Evolutionary conservation across 1,284 basidiomycete species (phyloP), one percentile per base, ranked within the genome.

Genomic region (Melampsora americana): DNA sequence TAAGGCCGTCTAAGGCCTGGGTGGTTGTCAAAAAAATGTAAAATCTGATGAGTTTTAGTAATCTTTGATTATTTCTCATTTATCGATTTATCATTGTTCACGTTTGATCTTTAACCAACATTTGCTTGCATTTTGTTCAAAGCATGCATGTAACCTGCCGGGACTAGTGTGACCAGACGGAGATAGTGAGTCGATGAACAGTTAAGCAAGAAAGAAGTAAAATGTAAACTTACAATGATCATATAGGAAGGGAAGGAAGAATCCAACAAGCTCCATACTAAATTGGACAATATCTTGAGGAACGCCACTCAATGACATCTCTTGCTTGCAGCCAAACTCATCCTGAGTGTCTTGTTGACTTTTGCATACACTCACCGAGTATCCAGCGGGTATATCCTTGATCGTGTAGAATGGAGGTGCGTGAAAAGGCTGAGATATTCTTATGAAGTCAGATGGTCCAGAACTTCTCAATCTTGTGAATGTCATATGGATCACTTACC

Each of bases 201-300:
- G n/a, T n/a, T n/a, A n/a, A n/a, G n/a, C n/a, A n/a, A n/a, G n/a
- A n/a, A n/a, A n/a, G n/a, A n/a, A n/a, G n/a, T n/a, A n/a, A n/a
- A n/a, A n/a, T n/a, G n/a, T 61, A 50, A 56, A 66, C 71, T 65
- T 39, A 73, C 71, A 73, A 35, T 73, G 71, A 64, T 73, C 71
- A 39, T 73, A 62, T 42, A 73, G 26, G 62, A 65, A 20, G 14
- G 71, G 71, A 4, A 73, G 30, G 11, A 73, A 2, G 20, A 48
- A 26, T 18, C 60, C 65, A 30, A 73, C 30, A 44, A 59, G n/a
- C n/a, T n/a, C n/a, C n/a, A n/a, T n/a, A n/a, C n/a, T n/a, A n/a
- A n/a, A n/a, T n/a, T n/a, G n/a, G 35, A 73, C 62, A 42, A 73
- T 66, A 32, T 73, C 62, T n/a, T 46, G 48, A 1, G 71, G 71